Conservation (phyloP, 768 basidiomycete genomes). For the Lanmaoa pseudosensibilis region DNA sequence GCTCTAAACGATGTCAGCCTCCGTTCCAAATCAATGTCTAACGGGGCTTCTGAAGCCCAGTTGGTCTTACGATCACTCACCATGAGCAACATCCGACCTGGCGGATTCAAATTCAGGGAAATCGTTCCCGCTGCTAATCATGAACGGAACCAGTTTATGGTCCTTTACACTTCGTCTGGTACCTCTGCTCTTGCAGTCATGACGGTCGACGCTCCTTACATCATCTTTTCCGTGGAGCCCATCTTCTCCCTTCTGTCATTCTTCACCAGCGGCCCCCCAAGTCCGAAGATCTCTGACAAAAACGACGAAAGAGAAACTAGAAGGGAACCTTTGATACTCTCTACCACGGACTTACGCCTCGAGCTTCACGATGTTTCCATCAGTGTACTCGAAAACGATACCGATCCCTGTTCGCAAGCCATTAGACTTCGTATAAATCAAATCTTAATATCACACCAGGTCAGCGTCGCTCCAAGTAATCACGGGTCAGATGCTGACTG, state of each 20-base stretch:
- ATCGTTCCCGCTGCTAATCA: conserved; percentile 92
- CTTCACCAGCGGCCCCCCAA: conserved; percentile 59
- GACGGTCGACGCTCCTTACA: conserved; percentile 87
- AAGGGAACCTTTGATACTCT: conserved; percentile 12
- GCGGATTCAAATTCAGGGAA: conserved; percentile 84
- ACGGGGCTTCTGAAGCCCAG: conserved; percentile 86
- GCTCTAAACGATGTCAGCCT: conserved; percentile 77
- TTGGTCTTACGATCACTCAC: conserved; percentile 88
- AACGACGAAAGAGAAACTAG: conserved; percentile 12
- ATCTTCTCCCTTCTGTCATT: conserved; percentile 87
- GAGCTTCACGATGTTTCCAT: conserved; percentile 91
- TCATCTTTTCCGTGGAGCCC: conserved; percentile 92
- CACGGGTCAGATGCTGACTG: conserved; percentile 8
- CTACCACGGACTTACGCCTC: conserved; percentile 62
- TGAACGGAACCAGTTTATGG: conserved; percentile 88
- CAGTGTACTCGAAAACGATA: conserved; percentile 83
- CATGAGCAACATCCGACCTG: conserved; percentile 83
- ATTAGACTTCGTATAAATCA: conserved; percentile 84
- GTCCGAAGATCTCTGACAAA: conserved; percentile 16
- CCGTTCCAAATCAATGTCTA: conserved; percentile 76
- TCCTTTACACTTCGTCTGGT: conserved; percentile 80
- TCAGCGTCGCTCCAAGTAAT: conserved; percentile 31
- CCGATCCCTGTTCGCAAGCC: conserved; percentile 75
- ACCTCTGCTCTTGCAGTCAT: conserved; percentile 71
- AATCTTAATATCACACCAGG: conserved; percentile 89